These are phyloP conservation scores for Grigorovia transvaalensis DNA, from an alignment of 805 yeast species.

Conservation along the genomic window DNA sequence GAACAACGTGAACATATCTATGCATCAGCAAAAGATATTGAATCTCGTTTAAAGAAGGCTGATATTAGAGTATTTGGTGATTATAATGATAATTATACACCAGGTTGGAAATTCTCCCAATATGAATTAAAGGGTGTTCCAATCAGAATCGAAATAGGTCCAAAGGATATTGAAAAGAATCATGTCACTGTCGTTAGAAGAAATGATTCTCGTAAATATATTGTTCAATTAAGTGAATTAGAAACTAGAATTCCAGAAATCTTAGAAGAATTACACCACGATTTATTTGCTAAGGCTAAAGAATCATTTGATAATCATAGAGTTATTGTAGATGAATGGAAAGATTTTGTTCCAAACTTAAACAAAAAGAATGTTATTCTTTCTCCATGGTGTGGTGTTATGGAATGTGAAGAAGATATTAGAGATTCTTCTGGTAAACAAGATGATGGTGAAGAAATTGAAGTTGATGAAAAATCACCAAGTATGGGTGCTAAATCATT, in stretches of 20 bases:
- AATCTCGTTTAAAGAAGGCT: constrained; percentile 43
- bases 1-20: constrained; percentile 64
- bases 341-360: constrained; percentile 84
- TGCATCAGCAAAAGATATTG: constrained; percentile 62
- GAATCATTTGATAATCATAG: constrained; percentile 75
- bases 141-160: constrained; percentile 89
- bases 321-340: constrained; percentile 72
- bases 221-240: constrained; percentile 55
- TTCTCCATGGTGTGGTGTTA: constrained; percentile 96
- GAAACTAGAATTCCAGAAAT: constrained; percentile 60
- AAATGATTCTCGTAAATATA: constrained; percentile 69
- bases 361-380: constrained; percentile 84
- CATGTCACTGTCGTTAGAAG: constrained; percentile 88
- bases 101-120: constrained; percentile 98
- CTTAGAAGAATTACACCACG: constrained; percentile 72
- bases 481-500: constrained; percentile 98
- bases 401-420: constrained; percentile 93
- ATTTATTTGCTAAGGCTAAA: constrained; percentile 69
- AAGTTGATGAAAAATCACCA: constrained; percentile 92
- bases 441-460: constrained; percentile 76
- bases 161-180: constrained; percentile 76
- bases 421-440: constrained; percentile 76
- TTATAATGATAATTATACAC: constrained; percentile 87
- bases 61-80: constrained; percentile 77
- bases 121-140: constrained; percentile 96